These are phyloP conservation scores for Phytophthora fragariaefolia DNA, from an alignment of 352 stramenopile genomes.

Conservation along the genomic window DNA sequence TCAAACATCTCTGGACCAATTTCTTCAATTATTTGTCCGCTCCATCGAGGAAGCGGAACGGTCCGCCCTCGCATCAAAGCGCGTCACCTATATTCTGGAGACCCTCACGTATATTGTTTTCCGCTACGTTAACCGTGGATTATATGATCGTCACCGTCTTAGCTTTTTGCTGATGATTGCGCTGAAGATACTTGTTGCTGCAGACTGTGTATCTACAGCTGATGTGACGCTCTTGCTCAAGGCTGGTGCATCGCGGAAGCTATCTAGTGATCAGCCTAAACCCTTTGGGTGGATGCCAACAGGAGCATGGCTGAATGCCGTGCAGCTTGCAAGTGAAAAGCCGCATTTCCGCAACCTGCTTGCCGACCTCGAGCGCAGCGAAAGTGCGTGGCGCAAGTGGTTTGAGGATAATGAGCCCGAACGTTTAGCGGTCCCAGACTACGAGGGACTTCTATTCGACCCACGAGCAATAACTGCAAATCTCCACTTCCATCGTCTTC, in stretches of 20 bases:
- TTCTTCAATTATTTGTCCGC: constrained; percentile 86
- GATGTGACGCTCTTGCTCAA: constrained; percentile 83
- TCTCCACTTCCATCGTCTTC: constrained; percentile 71
- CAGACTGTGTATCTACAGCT: constrained; percentile 52
- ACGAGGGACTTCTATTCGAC: constrained; percentile 73
- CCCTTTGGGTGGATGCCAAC: constrained; percentile 76
- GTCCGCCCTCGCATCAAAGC: constrained; percentile 77
- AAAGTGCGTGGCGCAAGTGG: constrained; percentile 76
- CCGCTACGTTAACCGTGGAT: constrained; percentile 74
- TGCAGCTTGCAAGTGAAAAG: constrained; percentile 76
- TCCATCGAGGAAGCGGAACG: constrained; percentile 87
- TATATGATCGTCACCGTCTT: constrained; percentile 81
- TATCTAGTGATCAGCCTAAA: constrained; percentile 72
- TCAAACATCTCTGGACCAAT: constrained; percentile 91
- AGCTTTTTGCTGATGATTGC: constrained; percentile 76
- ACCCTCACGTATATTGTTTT: constrained; percentile 86
- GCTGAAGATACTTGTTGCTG: constrained; percentile 80
- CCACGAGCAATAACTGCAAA: constrained; percentile 65
- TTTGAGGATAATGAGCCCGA: constrained; percentile 86
- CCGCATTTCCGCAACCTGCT: constrained; percentile 67
- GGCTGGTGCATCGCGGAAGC: constrained; percentile 66
- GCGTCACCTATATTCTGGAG: constrained; percentile 90
- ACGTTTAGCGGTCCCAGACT: constrained; percentile 63
- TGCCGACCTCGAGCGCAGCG: constrained; percentile 72
- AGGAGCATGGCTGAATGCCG: constrained; percentile 69